These are phyloP conservation scores for Hypoxylon rubiginosum DNA, from an alignment of 2,329 filamentous ascomycete species.

Conservation along the genomic window DNA sequence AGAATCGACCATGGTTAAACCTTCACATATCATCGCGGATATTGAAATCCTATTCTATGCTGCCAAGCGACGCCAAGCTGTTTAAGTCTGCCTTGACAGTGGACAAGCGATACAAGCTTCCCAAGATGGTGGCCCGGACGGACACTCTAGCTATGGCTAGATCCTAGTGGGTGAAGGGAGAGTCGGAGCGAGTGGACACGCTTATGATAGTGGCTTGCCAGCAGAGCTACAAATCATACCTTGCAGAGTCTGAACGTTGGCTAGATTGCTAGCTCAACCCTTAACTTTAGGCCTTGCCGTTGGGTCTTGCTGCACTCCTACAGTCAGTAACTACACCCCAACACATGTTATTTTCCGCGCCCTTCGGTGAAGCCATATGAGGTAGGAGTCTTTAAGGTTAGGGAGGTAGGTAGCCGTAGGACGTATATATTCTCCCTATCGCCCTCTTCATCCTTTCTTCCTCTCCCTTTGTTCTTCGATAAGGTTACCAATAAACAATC, in stretches of 20 bases:
- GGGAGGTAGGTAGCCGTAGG: constrained; percentile 26
- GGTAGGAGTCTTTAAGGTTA: constrained; percentile 10
- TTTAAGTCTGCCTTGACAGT: constrained; percentile 27
- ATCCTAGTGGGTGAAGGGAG: constrained; percentile 11
- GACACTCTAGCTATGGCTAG: constrained; percentile 9
- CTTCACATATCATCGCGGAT: constrained; percentile 34
- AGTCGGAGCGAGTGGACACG: constrained; percentile 7
- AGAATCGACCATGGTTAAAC: constrained; percentile 15
- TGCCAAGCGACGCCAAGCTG: constrained; percentile 36
- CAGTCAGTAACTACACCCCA: neutral
- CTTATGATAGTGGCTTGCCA: constrained; percentile 28
- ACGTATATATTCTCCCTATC: constrained; percentile 37
- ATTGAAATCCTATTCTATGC: constrained; percentile 30
- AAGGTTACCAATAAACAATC: constrained; percentile 7
- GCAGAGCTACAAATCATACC: constrained; percentile 22
- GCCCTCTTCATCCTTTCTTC: constrained; percentile 6
- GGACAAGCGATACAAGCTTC: constrained; percentile 27
- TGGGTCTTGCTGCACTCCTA: neutral
- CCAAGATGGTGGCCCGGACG: constrained; percentile 20
- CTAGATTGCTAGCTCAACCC: constrained; percentile 8
- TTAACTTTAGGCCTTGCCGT: constrained; percentile 8
- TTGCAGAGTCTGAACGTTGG: constrained; percentile 13
- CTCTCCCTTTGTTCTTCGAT: constrained; percentile 5
- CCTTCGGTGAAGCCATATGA: constrained; percentile 31
- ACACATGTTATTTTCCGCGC: neutral